Conservation (phyloP, 108 stramenopile species). For the Nannochloropsis gaditana region DNA sequence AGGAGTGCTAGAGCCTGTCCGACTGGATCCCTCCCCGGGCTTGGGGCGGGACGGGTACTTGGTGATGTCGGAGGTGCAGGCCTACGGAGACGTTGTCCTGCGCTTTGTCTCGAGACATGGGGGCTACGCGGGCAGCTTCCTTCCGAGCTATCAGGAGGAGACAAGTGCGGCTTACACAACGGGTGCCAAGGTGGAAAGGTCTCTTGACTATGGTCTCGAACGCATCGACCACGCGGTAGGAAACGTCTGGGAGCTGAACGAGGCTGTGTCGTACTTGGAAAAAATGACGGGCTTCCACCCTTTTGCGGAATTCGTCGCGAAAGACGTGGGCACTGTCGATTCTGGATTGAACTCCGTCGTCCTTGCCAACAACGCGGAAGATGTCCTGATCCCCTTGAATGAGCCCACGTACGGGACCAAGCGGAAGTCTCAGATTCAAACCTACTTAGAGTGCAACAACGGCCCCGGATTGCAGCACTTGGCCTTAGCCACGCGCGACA, state of each 20-base stretch:
- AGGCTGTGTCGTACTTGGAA: constrained; percentile 52
- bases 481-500: constrained; percentile 70
- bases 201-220: constrained; percentile 29
- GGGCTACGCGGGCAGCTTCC: constrained; percentile 20
- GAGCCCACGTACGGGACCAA: constrained; percentile 67
- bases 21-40: not conserved
- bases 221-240: constrained; percentile 49
- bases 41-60: not conserved
- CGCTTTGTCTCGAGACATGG: constrained; percentile 36
- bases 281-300: constrained; percentile 66
- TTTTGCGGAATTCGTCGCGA: constrained; percentile 75
- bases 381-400: constrained; percentile 72
- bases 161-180: not conserved
- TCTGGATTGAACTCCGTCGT: constrained; percentile 77
- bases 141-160: constrained; percentile 35
- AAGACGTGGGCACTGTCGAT: constrained; percentile 76
- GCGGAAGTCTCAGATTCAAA: constrained; percentile 62
- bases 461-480: constrained; percentile 79
- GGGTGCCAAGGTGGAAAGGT: not conserved
- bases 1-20: constrained; percentile 36
- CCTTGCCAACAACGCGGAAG: constrained; percentile 56
- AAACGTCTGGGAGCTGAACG: constrained; percentile 54
- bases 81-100: constrained; percentile 53
- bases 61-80: constrained; percentile 48
- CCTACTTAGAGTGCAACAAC: constrained; percentile 73